Conservation (phyloP, 768 basidiomycete genomes). For the Gymnopilus junonius region DNA sequence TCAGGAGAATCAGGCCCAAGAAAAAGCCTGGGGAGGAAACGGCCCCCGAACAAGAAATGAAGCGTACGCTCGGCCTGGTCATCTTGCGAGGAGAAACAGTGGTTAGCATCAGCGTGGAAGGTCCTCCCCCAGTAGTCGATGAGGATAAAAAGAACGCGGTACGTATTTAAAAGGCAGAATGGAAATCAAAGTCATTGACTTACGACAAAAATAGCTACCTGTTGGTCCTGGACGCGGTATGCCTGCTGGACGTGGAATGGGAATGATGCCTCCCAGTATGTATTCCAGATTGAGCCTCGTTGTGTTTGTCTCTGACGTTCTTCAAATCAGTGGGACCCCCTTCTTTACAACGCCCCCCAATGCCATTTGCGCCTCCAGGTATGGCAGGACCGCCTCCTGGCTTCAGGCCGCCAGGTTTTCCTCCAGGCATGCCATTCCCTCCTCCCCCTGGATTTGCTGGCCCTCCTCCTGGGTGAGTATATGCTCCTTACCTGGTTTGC, state of each 20-base stretch:
- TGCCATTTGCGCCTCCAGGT: slow-evolving; percentile 70
- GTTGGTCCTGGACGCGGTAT: slow-evolving; percentile 93
- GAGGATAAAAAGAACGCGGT: slow-evolving; percentile 88
- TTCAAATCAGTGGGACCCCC: slow-evolving; percentile 58
- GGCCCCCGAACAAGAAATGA: slow-evolving; percentile 89
- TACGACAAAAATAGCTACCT: slow-evolving; percentile 57
- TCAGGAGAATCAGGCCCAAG: slow-evolving; percentile 89
- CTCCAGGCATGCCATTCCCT: slow-evolving; percentile 78
- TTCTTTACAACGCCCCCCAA: slow-evolving; percentile 68
- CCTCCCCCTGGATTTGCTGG: slow-evolving; percentile 83
- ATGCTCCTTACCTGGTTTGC: slow-evolving; percentile 1
- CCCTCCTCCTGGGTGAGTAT: slow-evolving; percentile 81
- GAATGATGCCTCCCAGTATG: slow-evolving; percentile 89
- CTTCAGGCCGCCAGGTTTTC: slow-evolving; percentile 84
- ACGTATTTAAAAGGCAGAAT: slow-evolving; percentile 30
- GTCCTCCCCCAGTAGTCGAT: slow-evolving; percentile 89
- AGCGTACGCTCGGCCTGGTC: slow-evolving; percentile 94
- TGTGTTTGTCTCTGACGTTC: slow-evolving; percentile 14
- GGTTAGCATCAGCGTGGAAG: slow-evolving; percentile 93
- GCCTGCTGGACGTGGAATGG: slow-evolving; percentile 97
- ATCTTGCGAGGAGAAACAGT: slow-evolving; percentile 97
- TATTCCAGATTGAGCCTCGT: slow-evolving; percentile 16
- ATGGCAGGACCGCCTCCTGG: slow-evolving; percentile 90
- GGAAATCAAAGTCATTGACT: slow-evolving; percentile 2
- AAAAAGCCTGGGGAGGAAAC: slow-evolving; percentile 86